Percentiles rank a stretch among this genome's conserved stretches.
Evolutionary conservation across 192 early-diverging fungal genomes (phyloP).

Genomic region (Oehlia diaphana): DNA sequence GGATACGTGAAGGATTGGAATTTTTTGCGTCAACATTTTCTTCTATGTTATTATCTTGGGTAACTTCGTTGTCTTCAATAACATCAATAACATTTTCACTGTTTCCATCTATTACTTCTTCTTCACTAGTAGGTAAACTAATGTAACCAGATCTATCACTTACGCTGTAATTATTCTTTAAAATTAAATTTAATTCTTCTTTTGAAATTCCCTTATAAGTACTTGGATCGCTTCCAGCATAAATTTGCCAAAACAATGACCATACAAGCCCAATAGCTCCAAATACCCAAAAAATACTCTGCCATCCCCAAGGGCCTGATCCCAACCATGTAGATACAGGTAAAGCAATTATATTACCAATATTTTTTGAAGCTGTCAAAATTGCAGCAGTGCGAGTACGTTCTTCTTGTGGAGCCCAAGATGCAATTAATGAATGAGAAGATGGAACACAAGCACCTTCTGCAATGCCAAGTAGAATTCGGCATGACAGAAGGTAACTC

Average conservation of each 20-base stretch:
- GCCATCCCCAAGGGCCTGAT: constrained; percentile 38
- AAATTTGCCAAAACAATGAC: constrained; percentile 38
- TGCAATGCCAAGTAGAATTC: constrained; percentile 37
- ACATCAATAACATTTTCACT: neutral
- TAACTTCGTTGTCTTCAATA: neutral
- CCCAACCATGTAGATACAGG: constrained; percentile 40
- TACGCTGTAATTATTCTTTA: constrained; percentile 21
- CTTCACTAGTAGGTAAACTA: neutral
- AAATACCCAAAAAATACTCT: constrained; percentile 44
- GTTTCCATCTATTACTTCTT: neutral
- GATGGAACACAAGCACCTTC: constrained; percentile 42
- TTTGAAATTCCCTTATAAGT: constrained; percentile 31
- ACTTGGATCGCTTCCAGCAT: constrained; percentile 32
- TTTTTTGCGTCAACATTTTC: neutral
- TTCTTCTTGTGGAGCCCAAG: constrained; percentile 38
- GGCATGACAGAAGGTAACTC: constrained; percentile 27
- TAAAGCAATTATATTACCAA: constrained; percentile 39
- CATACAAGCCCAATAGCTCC: constrained; percentile 34
- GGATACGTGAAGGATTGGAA: neutral
- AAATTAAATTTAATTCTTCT: constrained; percentile 33
- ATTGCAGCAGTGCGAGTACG: constrained; percentile 36
- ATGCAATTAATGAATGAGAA: constrained; percentile 36
- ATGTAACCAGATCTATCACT: constrained; percentile 21
- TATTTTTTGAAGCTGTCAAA: constrained; percentile 31
- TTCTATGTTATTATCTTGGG: neutral